These are phyloP conservation scores for Penicillium longicatenatum DNA, from an alignment of 495 filamentous ascomycete genomes.

Conservation along the genomic window DNA sequence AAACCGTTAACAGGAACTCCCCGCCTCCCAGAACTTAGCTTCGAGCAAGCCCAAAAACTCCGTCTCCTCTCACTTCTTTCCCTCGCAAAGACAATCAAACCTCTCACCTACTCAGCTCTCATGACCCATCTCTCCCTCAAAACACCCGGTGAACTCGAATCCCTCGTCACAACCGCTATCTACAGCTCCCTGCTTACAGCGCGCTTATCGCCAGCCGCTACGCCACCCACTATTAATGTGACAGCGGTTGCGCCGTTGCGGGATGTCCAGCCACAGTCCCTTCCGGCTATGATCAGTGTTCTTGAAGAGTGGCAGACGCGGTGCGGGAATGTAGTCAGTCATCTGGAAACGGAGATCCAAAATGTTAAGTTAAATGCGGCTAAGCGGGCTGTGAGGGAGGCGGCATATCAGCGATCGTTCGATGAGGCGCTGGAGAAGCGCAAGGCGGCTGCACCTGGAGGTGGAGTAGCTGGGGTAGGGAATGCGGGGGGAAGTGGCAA, in stretches of 20 bases:
- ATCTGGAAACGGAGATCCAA: slow-evolving; percentile 72
- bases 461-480: slow-evolving; percentile 14
- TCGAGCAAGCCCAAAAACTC: slow-evolving; percentile 79
- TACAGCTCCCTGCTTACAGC: slow-evolving; percentile 81
- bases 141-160: slow-evolving; percentile 73
- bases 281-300: slow-evolving; percentile 64
- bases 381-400: slow-evolving; percentile 51
- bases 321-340: slow-evolving; percentile 71
- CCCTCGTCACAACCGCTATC: slow-evolving; percentile 85
- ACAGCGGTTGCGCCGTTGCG: slow-evolving; percentile 81
- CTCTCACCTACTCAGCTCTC: slow-evolving; percentile 73
- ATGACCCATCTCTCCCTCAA: slow-evolving; percentile 66
- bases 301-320: slow-evolving; percentile 75
- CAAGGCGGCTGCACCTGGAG: slow-evolving; percentile 17
- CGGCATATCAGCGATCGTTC: slow-evolving; percentile 45
- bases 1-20: slow-evolving; percentile 41
- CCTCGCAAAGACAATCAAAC: slow-evolving; percentile 61
- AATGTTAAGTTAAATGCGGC: slow-evolving; percentile 57
- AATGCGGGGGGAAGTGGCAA: slow-evolving; percentile 3
- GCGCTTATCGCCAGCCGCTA: slow-evolving; percentile 72
- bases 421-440: slow-evolving; percentile 44
- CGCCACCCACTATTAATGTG: slow-evolving; percentile 68
- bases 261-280: slow-evolving; percentile 71
- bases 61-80: slow-evolving; percentile 87
- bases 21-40: slow-evolving; percentile 69